Base-by-base conservation (phyloP, 192 early-diverging fungal species). In the Podila minutissima region DNA sequence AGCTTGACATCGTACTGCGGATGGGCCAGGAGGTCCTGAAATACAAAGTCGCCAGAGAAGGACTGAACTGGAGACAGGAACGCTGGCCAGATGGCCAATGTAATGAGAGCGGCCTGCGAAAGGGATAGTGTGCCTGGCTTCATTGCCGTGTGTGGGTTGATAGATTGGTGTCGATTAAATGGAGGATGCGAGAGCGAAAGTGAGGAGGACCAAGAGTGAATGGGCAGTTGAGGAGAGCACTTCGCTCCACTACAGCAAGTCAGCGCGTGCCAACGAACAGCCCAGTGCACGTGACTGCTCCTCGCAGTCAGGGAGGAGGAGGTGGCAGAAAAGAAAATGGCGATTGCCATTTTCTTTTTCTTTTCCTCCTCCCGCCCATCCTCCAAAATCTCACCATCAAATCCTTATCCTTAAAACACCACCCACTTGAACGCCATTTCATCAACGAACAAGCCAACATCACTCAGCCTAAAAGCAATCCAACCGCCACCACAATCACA, bases 11-110 rank as follows among this genome's bases (percentile, higher is more conserved):
- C 59, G 49, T 86, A 89, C 20, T 81, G 86, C 10, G 88, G 88
- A 65, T 84, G 82, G 12, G 86, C 84, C 13, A 87, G 67, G 17
- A 86, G 66, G 73, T 89, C 88, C 26, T 87, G 83, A 73, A 73
- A 83, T 15, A 86, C 81, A 38, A 77, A 85, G 33, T 57, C 61
- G 20, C 64, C 59, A 9, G 78, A 82, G 50, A 38, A 62, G 38
- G 55, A 62, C 5, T 35, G 13, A 4, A 29, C 64, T 2, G 5
- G 33, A 37, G 22, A 69, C 22, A 35, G 31, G 32, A 31, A 66
- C 50, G 22, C 37, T 8, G 24, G 62, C 26, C 41, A 49, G 51
- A 76, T 53, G 62, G 68, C 20, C 10, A 26, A 62, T 48, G 57
- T 58, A 2, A 70, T 13, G 63, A 76, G 22, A 24, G 59, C 51